These are phyloP conservation scores for Candida cerambycidarum DNA, from an alignment of 805 yeast species.

Conservation along the genomic window DNA sequence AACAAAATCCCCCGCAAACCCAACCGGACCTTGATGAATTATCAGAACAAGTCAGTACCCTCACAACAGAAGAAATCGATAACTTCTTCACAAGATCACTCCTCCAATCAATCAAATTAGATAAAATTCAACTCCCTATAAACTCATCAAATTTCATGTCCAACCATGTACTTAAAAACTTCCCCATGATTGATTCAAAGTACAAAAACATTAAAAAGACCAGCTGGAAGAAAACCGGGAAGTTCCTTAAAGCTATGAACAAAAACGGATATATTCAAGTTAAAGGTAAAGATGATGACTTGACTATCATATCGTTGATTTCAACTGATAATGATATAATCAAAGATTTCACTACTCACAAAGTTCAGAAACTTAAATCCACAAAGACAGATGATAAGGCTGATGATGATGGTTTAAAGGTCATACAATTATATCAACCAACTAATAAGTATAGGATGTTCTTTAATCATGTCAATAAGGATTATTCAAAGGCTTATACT, in stretches of 20 bases:
- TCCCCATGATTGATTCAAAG: slow-evolving; percentile 63
- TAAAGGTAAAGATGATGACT: slow-evolving; percentile 85
- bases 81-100: slow-evolving; percentile 70
- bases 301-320: slow-evolving; percentile 54
- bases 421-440: slow-evolving; percentile 56
- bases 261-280: slow-evolving; percentile 65
- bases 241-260: slow-evolving; percentile 83
- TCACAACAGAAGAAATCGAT: slow-evolving; percentile 69
- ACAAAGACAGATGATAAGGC: slow-evolving; percentile 10
- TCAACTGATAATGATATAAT: slow-evolving; percentile 48
- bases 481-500: slow-evolving; percentile 46
- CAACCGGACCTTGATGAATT: slow-evolving; percentile 13
- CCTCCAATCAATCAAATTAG: slow-evolving; percentile 63
- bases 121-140: slow-evolving; percentile 61
- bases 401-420: slow-evolving; percentile 26
- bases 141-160: slow-evolving; percentile 75
- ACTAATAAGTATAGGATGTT: slow-evolving; percentile 47
- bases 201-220: slow-evolving; percentile 70
- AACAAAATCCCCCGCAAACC: not conserved
- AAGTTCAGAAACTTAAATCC: slow-evolving; percentile 21
- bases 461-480: slow-evolving; percentile 42
- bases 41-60: slow-evolving; percentile 15
- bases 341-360: slow-evolving; percentile 65
- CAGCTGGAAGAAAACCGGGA: slow-evolving; percentile 86
- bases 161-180: slow-evolving; percentile 61